Evolutionary conservation across 805 yeast species (phyloP), one percentile per base, ranked within the genome.

Genomic region (Candida ponderosae): DNA sequence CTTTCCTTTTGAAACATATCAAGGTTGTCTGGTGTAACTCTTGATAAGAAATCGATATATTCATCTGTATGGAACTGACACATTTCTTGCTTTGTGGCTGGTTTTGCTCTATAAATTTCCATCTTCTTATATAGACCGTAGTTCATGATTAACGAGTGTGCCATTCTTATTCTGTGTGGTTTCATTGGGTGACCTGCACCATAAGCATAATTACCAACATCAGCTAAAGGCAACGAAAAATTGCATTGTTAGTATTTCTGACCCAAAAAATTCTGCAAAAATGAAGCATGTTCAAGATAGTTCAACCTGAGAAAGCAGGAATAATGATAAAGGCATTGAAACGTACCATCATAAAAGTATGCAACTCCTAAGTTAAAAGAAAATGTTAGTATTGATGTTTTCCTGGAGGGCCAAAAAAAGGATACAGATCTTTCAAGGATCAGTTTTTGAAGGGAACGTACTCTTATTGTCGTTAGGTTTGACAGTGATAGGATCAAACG

Each of bases 131-230:
- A 86, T 33, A 90, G 64, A 40, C 86, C 86, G 60, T 93, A 90
- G 13, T 82, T 79, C 26, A 81, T 74, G 36, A 90, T 90, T 43
- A 90, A 65, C 56, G 89, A 96, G 61, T 90, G 97, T 0, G 98
- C 90, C 32, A 90, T 71, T 89, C 88, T 81, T 43, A 93, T 66
- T 46, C 98, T 66, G 59, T 89, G 86, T 14, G 98, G 98, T 58
- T 90, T 90, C 98, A 90, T 90, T n/a, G 98, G 98, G 60, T 90
- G 98, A 42, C 79, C 74, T 2, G 85, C 83, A 15, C 98, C 98
- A 58, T 85, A 89, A 53, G 97, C 95, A 62, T 90, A 90, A 65
- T 93, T 93, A 27, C 97, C 97, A 34, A 93, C 96, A 58, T 90
- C 98, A 21, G 96, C 68, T 51, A 33, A 35, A 31, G n/a, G 5